A percentile compares a stretch with the other conserved stretches of the same genome.
phyloP scores from a whole-genome alignment of 305 asterid genomes.

The Fraxinus greggii region DNA sequence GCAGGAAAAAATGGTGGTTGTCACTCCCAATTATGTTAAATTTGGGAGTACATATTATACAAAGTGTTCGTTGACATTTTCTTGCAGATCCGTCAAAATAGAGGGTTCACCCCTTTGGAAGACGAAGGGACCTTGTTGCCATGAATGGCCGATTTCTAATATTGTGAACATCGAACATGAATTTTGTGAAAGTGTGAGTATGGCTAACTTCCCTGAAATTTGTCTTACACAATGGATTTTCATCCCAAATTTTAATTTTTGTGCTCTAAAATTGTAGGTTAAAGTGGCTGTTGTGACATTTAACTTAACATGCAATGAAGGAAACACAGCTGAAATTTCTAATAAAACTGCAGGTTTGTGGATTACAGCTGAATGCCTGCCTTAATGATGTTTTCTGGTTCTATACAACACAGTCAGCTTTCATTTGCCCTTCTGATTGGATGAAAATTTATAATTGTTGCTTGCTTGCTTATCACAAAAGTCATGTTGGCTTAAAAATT shows the following conservation, averaged over 20 bases:
- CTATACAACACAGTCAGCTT: not conserved
- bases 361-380: not conserved
- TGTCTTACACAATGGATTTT: slow-evolving; percentile 10
- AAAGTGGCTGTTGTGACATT: slow-evolving; percentile 49
- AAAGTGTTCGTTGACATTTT: slow-evolving; percentile 51
- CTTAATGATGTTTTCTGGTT: slow-evolving; percentile 7
- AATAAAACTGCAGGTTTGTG: slow-evolving; percentile 43
- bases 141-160: slow-evolving; percentile 52
- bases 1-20: slow-evolving; percentile 61
- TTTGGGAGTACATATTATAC: slow-evolving; percentile 40
- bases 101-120: slow-evolving; percentile 39
- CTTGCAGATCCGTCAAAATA: slow-evolving; percentile 48
- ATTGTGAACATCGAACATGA: slow-evolving; percentile 43
- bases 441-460: slow-evolving; percentile 6
- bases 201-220: slow-evolving; percentile 23
- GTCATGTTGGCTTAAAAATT: not conserved
- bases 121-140: slow-evolving; percentile 27
- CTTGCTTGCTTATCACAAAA: slow-evolving; percentile 10
- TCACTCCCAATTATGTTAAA: slow-evolving; percentile 50
- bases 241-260: slow-evolving; percentile 2
- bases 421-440: not conserved
- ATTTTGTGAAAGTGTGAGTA: slow-evolving; percentile 59
- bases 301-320: slow-evolving; percentile 35
- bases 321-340: slow-evolving; percentile 29
- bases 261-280: slow-evolving; percentile 39